phyloP scores from a whole-genome alignment of 2,329 filamentous ascomycete species.

The Fusarium sp. region DNA sequence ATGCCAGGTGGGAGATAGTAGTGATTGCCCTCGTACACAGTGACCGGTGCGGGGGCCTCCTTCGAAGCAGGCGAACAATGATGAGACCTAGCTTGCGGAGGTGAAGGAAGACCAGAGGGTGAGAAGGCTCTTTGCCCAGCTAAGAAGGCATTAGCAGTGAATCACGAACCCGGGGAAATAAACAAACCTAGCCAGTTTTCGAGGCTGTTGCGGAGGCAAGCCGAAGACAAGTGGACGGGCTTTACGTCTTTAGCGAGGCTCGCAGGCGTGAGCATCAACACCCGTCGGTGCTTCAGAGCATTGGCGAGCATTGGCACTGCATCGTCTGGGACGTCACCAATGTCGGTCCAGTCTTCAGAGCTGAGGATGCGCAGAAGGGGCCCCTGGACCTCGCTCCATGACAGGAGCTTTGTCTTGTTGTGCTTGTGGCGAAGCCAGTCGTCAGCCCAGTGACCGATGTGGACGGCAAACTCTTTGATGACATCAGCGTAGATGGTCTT shows the following conservation, averaged over 20 bases:
- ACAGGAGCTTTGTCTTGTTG: conserved; percentile 48
- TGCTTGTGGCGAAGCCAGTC: conserved; percentile 47
- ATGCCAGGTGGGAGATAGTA: conserved; percentile 38
- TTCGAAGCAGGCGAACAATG: conserved; percentile 30
- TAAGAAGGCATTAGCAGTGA: conserved; percentile 35
- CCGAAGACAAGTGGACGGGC: conserved; percentile 44
- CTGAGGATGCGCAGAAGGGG: conserved; percentile 46
- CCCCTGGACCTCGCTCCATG: conserved; percentile 44
- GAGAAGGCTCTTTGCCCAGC: conserved; percentile 45
- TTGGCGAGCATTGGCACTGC: conserved; percentile 46
- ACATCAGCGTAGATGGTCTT: conserved; percentile 46
- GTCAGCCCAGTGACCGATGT: conserved; percentile 53
- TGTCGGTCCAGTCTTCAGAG: conserved; percentile 40
- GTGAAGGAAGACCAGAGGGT: conserved; percentile 45
- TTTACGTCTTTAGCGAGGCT: conserved; percentile 11
- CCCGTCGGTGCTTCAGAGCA: conserved; percentile 49
- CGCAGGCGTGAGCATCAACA: conserved; percentile 38
- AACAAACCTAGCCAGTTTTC: conserved; percentile 54
- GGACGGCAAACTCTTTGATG: conserved; percentile 36
- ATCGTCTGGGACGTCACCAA: conserved; percentile 48
- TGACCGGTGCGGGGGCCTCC: conserved; percentile 31
- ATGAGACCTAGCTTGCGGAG: conserved; percentile 38
- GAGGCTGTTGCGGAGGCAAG: conserved; percentile 41
- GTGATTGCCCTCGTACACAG: conserved; percentile 38
- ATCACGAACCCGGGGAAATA: background rate